Base-by-base conservation (phyloP, 148 eudicot species). In the Silene latifolia region DNA sequence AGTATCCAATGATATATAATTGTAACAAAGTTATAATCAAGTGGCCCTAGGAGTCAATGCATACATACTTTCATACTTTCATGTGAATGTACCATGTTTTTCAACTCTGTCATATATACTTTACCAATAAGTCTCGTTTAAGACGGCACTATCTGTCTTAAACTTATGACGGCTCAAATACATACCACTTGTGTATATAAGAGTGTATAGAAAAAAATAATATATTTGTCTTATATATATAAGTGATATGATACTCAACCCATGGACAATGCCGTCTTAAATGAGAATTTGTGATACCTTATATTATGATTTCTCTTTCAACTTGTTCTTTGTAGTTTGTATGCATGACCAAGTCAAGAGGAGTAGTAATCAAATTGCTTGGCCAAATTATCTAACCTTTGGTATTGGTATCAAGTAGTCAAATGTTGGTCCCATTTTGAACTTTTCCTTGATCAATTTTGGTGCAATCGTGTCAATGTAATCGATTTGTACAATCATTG, bases 261-360 rank as follows among this genome's bases (percentile, higher is more conserved):
- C n/a, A n/a, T n/a, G n/a, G n/a, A n/a, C n/a, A n/a, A n/a, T n/a
- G n/a, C n/a, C n/a, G n/a, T n/a, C n/a, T n/a, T n/a, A n/a, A n/a
- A n/a, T 27, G 29, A 27, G 29, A 27, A 27, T 27, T 1, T 27
- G 29, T 27, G 29, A n/a, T 27, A 27, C 12, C 12, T 59, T 62
- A 35, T 4, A n/a, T 42, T 18, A 60, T 73, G 67, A 32, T 66
- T n/a, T 72, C 56, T 57, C 59, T 72, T 35, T 65, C 76, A 72
- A 12, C 67, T 63, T 65, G 46, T 57, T 67, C 73, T 47, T 10
- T 12, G 44, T 39, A 39, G 39, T 35, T 35, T 35, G 39, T 18
- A 62, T 60, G 48, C 75, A 74, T 48, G 82, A 74, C 82, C 78
- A 58, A 74, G 82, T 79, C 75, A 79, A 79, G 78, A 24, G 23